Base-by-base conservation (phyloP, 75 land plant genomes). In the Chamaecyparis obtusa region DNA sequence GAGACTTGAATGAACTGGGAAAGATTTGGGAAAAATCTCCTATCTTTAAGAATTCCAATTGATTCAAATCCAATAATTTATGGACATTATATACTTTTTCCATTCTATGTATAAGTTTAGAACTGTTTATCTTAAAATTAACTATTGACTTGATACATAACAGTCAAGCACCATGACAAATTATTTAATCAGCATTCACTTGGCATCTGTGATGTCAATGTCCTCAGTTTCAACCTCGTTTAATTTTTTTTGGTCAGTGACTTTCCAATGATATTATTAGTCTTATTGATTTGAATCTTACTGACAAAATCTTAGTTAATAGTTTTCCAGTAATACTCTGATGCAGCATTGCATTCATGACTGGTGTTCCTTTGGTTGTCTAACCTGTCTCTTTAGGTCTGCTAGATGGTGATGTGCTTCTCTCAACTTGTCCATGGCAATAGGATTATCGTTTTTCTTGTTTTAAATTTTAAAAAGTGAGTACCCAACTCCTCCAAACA, bases 341-440 rank as follows among this genome's bases (percentile, higher is more conserved):
- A 71, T 71, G 32, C 8, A 9, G 74, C 32, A 33, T 83, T 32
- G 55, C 57, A 83, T 83, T 51, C 85, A 46, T 51, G 5, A 83
- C 30, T 30, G 36, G 35, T 27, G 2, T 54, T 54, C 36, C 60
- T 49, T 10, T 6, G 85, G 57, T 17, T 83, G 85, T 54, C 54
- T 32, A 39, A 90, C 91, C 76, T 90, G 90, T 51, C 35, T 83
- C 88, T 93, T 87, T 17, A 92, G 39, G 83, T 93, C 79, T 41
- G 85, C 85, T 85, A 91, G 93, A 85, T 88, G 85, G 8, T 86
- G 88, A 35, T 72, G 69, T 27, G 94, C 95, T 88, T 91, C 94
- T 76, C 71, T 90, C 41, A 90, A 87, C 83, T 91, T 90, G 84
- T 94, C 91, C 83, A 87, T 80, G 71, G 89, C 95, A 88, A 88